Evolutionary conservation across 2,329 filamentous ascomycete genomes (phyloP), one percentile per base, ranked within the genome.

Genomic region (Ceratocystiopsis sp.): DNA sequence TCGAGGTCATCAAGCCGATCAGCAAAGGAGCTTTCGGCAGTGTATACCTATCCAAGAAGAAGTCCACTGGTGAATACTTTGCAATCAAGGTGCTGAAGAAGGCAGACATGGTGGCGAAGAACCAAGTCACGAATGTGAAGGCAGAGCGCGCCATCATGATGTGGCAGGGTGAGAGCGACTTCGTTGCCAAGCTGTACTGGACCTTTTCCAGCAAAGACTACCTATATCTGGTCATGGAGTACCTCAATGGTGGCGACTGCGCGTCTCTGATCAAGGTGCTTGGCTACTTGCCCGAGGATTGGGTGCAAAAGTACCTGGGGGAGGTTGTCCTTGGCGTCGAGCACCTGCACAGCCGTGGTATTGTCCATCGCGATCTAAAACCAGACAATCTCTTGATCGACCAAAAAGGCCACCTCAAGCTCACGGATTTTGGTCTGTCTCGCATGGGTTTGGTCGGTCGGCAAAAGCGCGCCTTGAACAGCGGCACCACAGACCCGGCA

Each of bases 61-160:
- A 95, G 61, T 91, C 85, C 0, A 98, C 93, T 0, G 89, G 87
- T 38, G 91, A 98, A 55, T 98, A 98, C 60, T 98, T 89, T 59
- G 91, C 91, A 11, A 96, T 98, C 65, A 98, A 98, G 57, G 91
- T 96, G 1, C 62, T 98, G 46, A 96, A 96, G 58, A 98, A 98
- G 62, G 87, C 91, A n/a, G 91, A 98, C 66, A 98, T 98, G 91
- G 85, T 98, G 49, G 91, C 91, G 48, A 98, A 98, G 63, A 98
- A 98, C 59, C 91, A 98, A 58, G 87, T 98, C 52, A 94, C 91
- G 52, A 98, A 98, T 56, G 91, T 98, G 55, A 96, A 98, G 62
- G 91, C 93, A 10, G 91, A 98, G 62, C 76, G 91, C 51, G 93
- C 93, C 18, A 98, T 98, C 57, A 96, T 98, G 91, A 98, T 98